Evolutionary conservation across 2,329 filamentous ascomycete genomes (phyloP).

Genomic region (Claviceps purpurea): DNA sequence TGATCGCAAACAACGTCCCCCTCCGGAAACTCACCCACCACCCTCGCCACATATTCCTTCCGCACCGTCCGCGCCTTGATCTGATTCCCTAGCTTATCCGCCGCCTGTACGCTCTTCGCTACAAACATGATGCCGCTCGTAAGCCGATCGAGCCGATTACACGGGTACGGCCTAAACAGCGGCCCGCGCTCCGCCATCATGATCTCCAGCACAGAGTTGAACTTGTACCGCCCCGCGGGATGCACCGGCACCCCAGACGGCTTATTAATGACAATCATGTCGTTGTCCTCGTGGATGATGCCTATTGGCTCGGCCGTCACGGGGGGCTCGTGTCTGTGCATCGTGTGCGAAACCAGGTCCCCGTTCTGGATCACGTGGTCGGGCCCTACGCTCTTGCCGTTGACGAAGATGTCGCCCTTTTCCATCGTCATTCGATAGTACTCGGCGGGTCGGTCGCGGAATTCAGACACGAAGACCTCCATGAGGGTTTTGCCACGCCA

Average conservation of each 20-base stretch:
- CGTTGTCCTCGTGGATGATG: conserved; percentile 80
- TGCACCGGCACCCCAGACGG: conserved; percentile 91
- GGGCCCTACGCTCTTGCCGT: conserved; percentile 56
- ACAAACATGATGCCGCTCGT: conserved; percentile 98
- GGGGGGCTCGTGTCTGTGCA: conserved; percentile 91
- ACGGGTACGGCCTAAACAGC: conserved; percentile 50
- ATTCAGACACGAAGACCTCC: conserved; percentile 84
- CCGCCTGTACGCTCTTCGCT: conserved; percentile 70
- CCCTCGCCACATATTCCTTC: conserved; percentile 90
- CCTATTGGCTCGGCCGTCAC: conserved; percentile 69
- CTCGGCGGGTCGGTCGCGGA: conserved; percentile 70
- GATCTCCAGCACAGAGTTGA: conserved; percentile 89
- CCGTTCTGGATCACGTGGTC: conserved; percentile 72
- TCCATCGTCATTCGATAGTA: conserved; percentile 86
- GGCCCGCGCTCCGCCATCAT: conserved; percentile 61
- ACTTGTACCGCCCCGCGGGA: conserved; percentile 87
- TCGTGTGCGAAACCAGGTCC: conserved; percentile 79
- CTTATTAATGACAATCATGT: conserved; percentile 94
- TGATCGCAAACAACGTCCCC: conserved; percentile 86
- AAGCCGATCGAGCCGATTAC: conserved; percentile 84
- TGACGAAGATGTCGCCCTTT: conserved; percentile 64
- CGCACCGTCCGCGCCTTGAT: conserved; percentile 71
- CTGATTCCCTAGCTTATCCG: conserved; percentile 62
- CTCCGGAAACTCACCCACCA: conserved; percentile 82
- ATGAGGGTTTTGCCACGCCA: conserved; percentile 74